These are phyloP conservation scores for Ustilago curta DNA, from an alignment of 1,284 basidiomycete species.

Conservation along the genomic window DNA sequence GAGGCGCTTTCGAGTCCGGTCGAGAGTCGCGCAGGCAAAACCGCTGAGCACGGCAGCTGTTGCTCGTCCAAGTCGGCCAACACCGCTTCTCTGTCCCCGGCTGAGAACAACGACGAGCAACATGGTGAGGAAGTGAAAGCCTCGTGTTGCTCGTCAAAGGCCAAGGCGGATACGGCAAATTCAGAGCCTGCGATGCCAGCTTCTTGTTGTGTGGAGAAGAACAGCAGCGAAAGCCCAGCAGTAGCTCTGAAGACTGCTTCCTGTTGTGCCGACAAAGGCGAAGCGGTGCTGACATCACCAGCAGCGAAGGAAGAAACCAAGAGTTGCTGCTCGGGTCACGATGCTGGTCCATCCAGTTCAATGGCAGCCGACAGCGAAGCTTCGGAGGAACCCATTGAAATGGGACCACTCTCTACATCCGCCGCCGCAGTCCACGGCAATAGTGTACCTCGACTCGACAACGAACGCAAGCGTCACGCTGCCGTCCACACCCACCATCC, in stretches of 20 bases:
- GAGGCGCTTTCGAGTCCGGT: constrained; percentile 18
- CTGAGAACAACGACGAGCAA: not conserved
- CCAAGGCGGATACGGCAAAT: not conserved
- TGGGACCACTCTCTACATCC: constrained; percentile 39
- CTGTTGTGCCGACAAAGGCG: constrained; percentile 16
- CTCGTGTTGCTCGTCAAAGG: constrained; percentile 26
- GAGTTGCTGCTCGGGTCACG: constrained; percentile 31
- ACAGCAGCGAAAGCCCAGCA: not conserved
- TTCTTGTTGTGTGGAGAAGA: constrained; percentile 21
- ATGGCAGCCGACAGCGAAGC: not conserved
- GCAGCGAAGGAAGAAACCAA: constrained; percentile 8
- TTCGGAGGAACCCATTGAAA: constrained; percentile 10
- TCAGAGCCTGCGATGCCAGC: not conserved
- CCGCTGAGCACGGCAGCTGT: constrained; percentile 14
- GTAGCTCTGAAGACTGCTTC: not conserved
- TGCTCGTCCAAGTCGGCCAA: constrained; percentile 24
- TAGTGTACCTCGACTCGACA: constrained; percentile 2
- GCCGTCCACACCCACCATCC: constrained; percentile 32
- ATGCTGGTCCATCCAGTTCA: not conserved
- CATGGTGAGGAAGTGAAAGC: not conserved
- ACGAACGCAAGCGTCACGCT: constrained; percentile 18
- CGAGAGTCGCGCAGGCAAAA: not conserved
- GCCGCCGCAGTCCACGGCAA: constrained; percentile 17
- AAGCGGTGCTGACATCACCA: not conserved
- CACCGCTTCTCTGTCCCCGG: not conserved